Evolutionary conservation across 2,329 filamentous ascomycete species (phyloP).

Genomic region (Penicillium sp.): DNA sequence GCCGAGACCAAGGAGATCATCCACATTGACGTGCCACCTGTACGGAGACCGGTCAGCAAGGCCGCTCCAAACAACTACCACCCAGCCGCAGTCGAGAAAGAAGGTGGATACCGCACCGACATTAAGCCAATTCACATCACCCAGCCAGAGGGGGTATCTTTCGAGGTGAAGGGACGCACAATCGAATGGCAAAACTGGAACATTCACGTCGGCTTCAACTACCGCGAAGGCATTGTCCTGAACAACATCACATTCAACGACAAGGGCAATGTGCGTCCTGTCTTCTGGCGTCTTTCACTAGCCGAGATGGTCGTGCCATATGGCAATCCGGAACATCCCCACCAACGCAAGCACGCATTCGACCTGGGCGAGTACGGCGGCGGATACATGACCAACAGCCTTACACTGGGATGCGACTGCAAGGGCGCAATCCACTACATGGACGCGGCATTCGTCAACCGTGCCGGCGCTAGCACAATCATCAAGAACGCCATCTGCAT

Average conservation of each 20-base stretch:
- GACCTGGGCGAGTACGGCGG: constrained; percentile 50
- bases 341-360: constrained; percentile 51
- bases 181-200: constrained; percentile 93
- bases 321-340: constrained; percentile 51
- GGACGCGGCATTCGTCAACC: constrained; percentile 80
- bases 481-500: constrained; percentile 96
- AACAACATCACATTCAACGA: constrained; percentile 91
- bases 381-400: constrained; percentile 51
- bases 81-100: constrained; percentile 67
- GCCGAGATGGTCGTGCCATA: constrained; percentile 93
- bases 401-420: constrained; percentile 48
- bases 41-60: constrained; percentile 72
- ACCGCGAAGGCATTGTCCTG: constrained; percentile 84
- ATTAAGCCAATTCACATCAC: constrained; percentile 86
- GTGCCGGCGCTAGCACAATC: constrained; percentile 69
- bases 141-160: constrained; percentile 85
- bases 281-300: constrained; percentile 86
- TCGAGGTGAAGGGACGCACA: constrained; percentile 70
- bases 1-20: constrained; percentile 74
- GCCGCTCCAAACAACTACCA: constrained; percentile 77
- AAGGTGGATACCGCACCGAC: constrained; percentile 73
- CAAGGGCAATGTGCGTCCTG: constrained; percentile 70
- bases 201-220: constrained; percentile 92
- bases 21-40: constrained; percentile 77
- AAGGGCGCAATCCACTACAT: constrained; percentile 77